These are phyloP conservation scores for Hirsutella rhossiliensis DNA, from an alignment of 2,329 filamentous ascomycete genomes.

Conservation along the genomic window DNA sequence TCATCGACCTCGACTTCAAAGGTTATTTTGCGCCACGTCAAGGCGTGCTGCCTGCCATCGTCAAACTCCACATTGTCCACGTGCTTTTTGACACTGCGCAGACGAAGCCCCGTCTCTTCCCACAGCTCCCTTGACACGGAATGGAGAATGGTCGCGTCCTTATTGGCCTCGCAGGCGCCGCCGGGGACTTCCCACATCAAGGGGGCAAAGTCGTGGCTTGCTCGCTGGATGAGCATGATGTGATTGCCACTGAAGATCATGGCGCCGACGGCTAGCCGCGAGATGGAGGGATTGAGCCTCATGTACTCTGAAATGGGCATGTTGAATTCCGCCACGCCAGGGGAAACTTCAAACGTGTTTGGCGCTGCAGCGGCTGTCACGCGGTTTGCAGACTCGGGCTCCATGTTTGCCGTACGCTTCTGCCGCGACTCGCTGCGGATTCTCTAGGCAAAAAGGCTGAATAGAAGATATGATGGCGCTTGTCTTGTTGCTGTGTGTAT, in stretches of 20 bases:
- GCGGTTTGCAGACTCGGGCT: neutral
- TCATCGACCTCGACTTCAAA: conserved; percentile 5
- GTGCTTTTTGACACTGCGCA: conserved; percentile 1
- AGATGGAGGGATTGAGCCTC: neutral
- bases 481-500: no score
- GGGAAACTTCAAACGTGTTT: neutral
- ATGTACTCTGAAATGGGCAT: conserved; percentile 1
- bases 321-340: neutral
- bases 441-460: no score
- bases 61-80: conserved; percentile 2
- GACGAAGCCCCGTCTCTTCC: conserved; percentile 3
- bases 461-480: no score
- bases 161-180: conserved; percentile 1
- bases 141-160: conserved; percentile 1
- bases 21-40: conserved; percentile 4
- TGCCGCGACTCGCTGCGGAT: no score
- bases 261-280: conserved; percentile 1
- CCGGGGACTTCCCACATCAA: conserved; percentile 4
- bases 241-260: conserved; percentile 1
- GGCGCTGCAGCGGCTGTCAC: neutral
- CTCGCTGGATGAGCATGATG: conserved; percentile 3
- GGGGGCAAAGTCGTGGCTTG: conserved; percentile 1
- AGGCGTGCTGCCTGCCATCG: neutral
- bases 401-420: no score
- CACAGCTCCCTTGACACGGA: conserved; percentile 2